Base-by-base conservation (phyloP, 2,329 filamentous ascomycete genomes). In the Aspergillus felis region DNA sequence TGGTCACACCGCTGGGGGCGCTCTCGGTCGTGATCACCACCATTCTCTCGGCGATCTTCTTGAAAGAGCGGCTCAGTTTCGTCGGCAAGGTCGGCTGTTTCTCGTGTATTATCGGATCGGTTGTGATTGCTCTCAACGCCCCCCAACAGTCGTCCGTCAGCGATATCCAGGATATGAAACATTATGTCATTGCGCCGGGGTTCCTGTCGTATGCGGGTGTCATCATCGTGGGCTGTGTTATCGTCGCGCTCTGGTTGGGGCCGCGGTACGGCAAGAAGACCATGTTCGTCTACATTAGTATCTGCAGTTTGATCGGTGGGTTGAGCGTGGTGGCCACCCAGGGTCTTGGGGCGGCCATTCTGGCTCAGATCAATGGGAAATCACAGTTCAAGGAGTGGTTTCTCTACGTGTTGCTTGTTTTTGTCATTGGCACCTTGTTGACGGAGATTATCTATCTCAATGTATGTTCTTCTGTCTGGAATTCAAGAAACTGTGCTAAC, bases 381-480 rank as follows among this genome's bases (percentile, higher is more conserved):
- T 82, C 87, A 1, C 92, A 99, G 80, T 97, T 96, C 76, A 96
- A 97, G 73, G 86, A 97, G 72, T 97, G 93, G 93, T 99, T 99
- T 71, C 78, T 96, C 42, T 99, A 96, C 76, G 87, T 97, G 4
- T 78, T 97, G 32, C 79, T 97, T 56, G 90, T 92, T 4, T 97
- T 99, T 75, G 92, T 97, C 53, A 82, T 97, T 62, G 77, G 79
- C n/a, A 97, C 94, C 0, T 79, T 99, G 10, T 66, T 97, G 66
- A 96, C 91, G 0, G 94, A 97, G 76, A 97, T 99, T 62, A 88
- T 97, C 63, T 99, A 89, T 72, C 81, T 99, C 46, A 99, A 99
- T 73, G 93, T 95, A 80, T 82, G 92, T 84, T 84, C n/a, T 28
- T 41, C 5, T 20, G 49, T 29, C 20, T 12, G 28, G 8, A 3